These are phyloP conservation scores for Antrodiella citrinella DNA, from an alignment of 768 basidiomycete species.

Conservation along the genomic window DNA sequence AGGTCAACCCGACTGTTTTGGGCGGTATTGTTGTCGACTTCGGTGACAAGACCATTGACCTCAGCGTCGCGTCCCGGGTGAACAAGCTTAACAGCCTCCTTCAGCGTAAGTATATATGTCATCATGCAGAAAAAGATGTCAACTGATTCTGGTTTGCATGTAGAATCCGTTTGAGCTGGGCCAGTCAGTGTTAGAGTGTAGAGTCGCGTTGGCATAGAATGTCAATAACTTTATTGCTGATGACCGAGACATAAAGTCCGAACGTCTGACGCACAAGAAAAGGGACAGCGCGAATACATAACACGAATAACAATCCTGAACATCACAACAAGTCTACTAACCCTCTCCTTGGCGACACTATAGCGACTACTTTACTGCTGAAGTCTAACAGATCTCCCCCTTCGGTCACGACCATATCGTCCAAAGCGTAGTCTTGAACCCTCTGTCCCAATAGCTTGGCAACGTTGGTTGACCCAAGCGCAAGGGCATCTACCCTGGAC, in stretches of 20 bases:
- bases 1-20: slow-evolving; percentile 89
- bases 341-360: slow-evolving; percentile 24
- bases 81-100: slow-evolving; percentile 90
- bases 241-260: neutral
- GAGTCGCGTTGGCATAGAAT: neutral
- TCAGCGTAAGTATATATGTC: slow-evolving; percentile 53
- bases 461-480: slow-evolving; percentile 45
- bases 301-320: neutral
- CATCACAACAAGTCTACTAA: slow-evolving; percentile 23
- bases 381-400: slow-evolving; percentile 29
- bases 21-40: slow-evolving; percentile 95
- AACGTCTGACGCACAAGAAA: no score
- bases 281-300: neutral
- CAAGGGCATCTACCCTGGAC: slow-evolving; percentile 38
- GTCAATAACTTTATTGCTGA: neutral
- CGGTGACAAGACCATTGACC: slow-evolving; percentile 96
- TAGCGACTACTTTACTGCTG: slow-evolving; percentile 27
- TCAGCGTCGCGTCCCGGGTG: slow-evolving; percentile 89
- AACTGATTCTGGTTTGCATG: neutral
- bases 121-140: no score
- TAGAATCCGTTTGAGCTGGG: slow-evolving; percentile 13
- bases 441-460: slow-evolving; percentile 41
- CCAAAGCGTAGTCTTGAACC: slow-evolving; percentile 1
- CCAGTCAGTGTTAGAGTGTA: neutral
- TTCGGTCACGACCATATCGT: slow-evolving; percentile 24